These are phyloP conservation scores for Fragilaria crotonensis DNA, from an alignment of 108 stramenopile genomes.

Conservation along the genomic window DNA sequence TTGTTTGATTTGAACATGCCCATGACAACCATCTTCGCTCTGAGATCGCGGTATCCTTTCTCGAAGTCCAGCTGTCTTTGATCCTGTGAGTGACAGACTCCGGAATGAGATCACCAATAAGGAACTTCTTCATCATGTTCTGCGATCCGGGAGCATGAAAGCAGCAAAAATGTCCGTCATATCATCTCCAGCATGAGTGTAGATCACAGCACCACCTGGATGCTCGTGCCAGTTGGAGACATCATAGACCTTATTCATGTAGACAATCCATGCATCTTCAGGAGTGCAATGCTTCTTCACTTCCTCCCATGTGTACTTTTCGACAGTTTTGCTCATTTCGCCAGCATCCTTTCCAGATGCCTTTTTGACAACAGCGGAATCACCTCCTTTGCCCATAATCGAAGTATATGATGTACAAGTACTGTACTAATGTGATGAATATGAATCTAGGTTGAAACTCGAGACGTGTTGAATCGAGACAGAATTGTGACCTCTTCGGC, in stretches of 20 bases:
- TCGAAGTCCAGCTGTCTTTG: constrained; percentile 86
- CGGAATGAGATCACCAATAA: constrained; percentile 89
- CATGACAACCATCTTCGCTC: constrained; percentile 85
- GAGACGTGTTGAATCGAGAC: too few species aligned
- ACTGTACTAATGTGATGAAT: too few species aligned
- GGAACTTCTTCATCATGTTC: constrained; percentile 84
- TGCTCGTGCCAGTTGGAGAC: constrained; percentile 96
- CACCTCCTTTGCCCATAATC: constrained; percentile 92
- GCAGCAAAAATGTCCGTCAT: constrained; percentile 98
- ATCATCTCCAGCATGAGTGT: constrained; percentile 98
- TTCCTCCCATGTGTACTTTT: constrained; percentile 82
- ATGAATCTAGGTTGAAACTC: too few species aligned
- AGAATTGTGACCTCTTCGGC: too few species aligned
- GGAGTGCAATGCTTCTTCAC: constrained; percentile 90
- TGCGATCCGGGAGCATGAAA: constrained; percentile 91
- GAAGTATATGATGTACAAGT: too few species aligned
- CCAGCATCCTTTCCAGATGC: constrained; percentile 28
- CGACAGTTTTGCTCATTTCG: constrained; percentile 3
- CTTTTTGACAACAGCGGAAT: constrained; percentile 12
- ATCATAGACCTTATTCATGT: constrained; percentile 95
- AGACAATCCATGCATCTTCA: constrained; percentile 92
- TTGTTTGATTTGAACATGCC: constrained; percentile 92
- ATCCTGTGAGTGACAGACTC: constrained; percentile 67
- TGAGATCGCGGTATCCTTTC: constrained; percentile 90
- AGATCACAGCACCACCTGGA: constrained; percentile 95